A percentile compares a stretch with the other conserved stretches of the same genome.
Conservation (phyloP, 208 protist genomes). For the Tritrichomonas musculus region DNA sequence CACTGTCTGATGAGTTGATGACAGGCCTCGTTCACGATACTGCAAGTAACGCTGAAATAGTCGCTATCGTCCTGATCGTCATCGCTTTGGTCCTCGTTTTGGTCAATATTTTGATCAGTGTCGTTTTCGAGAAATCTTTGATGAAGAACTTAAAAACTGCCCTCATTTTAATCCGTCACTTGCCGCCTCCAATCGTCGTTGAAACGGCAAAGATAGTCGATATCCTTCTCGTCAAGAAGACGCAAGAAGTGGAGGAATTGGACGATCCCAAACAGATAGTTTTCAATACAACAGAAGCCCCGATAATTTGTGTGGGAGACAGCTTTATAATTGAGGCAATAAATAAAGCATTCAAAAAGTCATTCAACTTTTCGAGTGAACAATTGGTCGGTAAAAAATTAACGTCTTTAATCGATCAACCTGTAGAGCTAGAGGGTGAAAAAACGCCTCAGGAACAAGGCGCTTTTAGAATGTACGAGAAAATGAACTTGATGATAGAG, state of each 20-base stretch:
- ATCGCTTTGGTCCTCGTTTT: no score
- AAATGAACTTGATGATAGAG: not conserved
- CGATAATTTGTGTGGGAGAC: not conserved
- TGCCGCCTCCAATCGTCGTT: not conserved
- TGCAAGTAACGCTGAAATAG: no score
- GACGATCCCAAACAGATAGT: not conserved
- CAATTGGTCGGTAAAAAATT: constrained; percentile 4
- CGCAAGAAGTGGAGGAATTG: not conserved
- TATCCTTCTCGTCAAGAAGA: not conserved
- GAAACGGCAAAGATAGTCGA: not conserved
- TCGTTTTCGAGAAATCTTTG: no score
- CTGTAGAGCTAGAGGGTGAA: not conserved
- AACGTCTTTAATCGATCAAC: not conserved
- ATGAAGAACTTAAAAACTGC: no score
- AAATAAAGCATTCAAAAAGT: not conserved
- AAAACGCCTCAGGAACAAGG: not conserved
- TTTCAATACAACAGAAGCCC: not conserved
- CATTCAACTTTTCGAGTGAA: not conserved
- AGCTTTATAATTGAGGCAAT: not conserved
- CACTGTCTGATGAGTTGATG: no score
- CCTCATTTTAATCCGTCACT: not conserved
- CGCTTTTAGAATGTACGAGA: not conserved
- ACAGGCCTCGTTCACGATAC: no score
- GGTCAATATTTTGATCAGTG: no score
- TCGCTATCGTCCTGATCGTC: no score